Base-by-base conservation (phyloP, 176 grass and related monocot genomes). In the Aegilops umbellulata region DNA sequence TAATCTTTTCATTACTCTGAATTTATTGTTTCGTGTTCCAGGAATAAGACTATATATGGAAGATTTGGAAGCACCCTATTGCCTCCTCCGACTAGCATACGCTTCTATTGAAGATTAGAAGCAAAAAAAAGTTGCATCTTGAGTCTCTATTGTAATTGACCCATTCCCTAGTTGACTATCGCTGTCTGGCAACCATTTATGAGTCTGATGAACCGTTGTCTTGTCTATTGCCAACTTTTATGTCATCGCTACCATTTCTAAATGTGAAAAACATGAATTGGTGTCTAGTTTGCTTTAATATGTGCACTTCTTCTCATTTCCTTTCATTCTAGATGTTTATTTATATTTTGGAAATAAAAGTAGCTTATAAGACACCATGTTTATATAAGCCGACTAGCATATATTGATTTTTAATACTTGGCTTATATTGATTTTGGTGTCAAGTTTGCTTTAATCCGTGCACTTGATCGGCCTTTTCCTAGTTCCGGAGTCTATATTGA, bases 101-200 rank as follows among this genome's bases (percentile, higher is more conserved):
- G 69, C 9, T 69, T 80, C 60, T 80, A 80, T 87, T 51, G 3
- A 80, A 88, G 53, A 46, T 83, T 76, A 55, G 81, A 91, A 76
- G 82, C 36, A 61, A 68, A 78, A 91, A 91, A 91, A 75, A 0
- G 81, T 77, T 87, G 82, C 85, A 88, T 71, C 63, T 63, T 91
- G 51, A 81, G 67, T 85, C 77, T 87, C 46, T 77, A 65, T 80
- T 51, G 51, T 80, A 69, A 41, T 53, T 10, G 47, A 24, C 42
- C 69, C 42, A 23, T 17, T 75, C 15, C 72, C 42, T 75, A 51
- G 26, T 81, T 87, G 42, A 32, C 51, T 69, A 26, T 55, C 72
- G 27, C 0, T 51, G 47, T 85, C 70, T 88, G 6, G 49, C 15
- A 7, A 4, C 49, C 78, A 77, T 78, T 44, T 80, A 79, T 84